phyloP scores from a whole-genome alignment of 2,329 filamentous ascomycete species.

The Magnaporthiopsis rhizophila region DNA sequence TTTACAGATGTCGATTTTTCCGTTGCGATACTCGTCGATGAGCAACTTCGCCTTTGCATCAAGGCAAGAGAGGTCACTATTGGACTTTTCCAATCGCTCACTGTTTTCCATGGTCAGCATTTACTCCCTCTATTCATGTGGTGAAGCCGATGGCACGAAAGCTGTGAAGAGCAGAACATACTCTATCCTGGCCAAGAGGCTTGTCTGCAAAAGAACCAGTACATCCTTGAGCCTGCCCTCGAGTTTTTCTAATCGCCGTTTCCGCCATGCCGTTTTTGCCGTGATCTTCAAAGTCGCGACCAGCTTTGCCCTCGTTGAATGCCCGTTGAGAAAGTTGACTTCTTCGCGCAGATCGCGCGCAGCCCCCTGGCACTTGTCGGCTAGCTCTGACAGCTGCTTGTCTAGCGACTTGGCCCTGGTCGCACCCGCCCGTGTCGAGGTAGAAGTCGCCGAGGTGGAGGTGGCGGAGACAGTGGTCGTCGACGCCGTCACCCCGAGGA shows the following conservation, averaged over 20 bases:
- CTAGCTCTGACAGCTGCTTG: neutral
- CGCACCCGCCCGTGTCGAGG: too few relatives aligned
- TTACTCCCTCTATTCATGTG: too few relatives aligned
- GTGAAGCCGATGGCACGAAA: too few relatives aligned
- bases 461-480: neutral
- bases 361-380: neutral
- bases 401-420: neutral
- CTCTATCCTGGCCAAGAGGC: neutral
- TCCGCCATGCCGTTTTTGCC: conserved; percentile 16
- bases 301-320: neutral
- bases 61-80: neutral
- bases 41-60: neutral
- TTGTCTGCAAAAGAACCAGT: neutral
- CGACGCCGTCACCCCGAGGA: neutral
- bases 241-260: conserved; percentile 12
- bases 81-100: neutral
- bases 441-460: too few relatives aligned
- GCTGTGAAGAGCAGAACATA: neutral
- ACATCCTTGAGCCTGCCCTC: conserved; percentile 13
- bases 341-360: neutral
- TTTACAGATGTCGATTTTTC: neutral
- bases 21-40: neutral
- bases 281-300: neutral
- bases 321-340: neutral
- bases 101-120: neutral